Conservation (phyloP, 805 yeast genomes). For the Yarrowia osloensis region DNA sequence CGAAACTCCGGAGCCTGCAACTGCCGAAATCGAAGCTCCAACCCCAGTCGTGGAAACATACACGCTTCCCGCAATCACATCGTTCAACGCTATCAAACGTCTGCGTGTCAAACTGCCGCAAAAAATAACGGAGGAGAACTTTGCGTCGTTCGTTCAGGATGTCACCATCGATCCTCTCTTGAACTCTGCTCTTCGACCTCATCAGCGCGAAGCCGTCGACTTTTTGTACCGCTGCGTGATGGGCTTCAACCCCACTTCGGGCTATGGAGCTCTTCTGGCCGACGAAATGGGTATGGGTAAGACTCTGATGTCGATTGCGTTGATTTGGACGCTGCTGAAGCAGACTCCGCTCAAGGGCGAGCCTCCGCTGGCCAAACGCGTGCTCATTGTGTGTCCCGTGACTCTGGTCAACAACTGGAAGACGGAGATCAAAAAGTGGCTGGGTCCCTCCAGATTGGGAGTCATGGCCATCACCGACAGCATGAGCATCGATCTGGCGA, state of each 20-base stretch:
- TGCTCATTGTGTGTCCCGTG: slow-evolving; percentile 87
- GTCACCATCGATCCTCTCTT: slow-evolving; percentile 46
- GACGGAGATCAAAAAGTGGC: slow-evolving; percentile 86
- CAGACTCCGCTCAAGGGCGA: slow-evolving; percentile 43
- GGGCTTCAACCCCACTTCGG: slow-evolving; percentile 56
- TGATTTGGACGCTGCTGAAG: slow-evolving; percentile 77
- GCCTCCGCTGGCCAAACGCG: slow-evolving; percentile 52
- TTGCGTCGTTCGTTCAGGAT: slow-evolving; percentile 34
- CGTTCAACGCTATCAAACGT: slow-evolving; percentile 29
- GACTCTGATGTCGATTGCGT: slow-evolving; percentile 79
- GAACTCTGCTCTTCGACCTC: slow-evolving; percentile 59
- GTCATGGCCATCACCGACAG: slow-evolving; percentile 51
- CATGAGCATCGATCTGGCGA: slow-evolving; percentile 48
- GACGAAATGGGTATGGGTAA: slow-evolving; percentile 98
- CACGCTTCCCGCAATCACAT: not conserved
- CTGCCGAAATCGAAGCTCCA: not conserved
- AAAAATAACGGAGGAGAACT: slow-evolving; percentile 16
- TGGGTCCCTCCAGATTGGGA: slow-evolving; percentile 63
- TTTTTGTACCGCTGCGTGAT: slow-evolving; percentile 82
- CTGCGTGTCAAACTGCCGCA: slow-evolving; percentile 32
- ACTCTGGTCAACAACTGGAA: slow-evolving; percentile 87
- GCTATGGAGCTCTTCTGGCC: slow-evolving; percentile 81
- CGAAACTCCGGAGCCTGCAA: not conserved
- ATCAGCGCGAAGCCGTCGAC: slow-evolving; percentile 80
- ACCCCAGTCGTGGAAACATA: not conserved